Evolutionary conservation across 257 asterid genomes (phyloP), one percentile per base, ranked within the genome.

Genomic region (Primulina tabacum): DNA sequence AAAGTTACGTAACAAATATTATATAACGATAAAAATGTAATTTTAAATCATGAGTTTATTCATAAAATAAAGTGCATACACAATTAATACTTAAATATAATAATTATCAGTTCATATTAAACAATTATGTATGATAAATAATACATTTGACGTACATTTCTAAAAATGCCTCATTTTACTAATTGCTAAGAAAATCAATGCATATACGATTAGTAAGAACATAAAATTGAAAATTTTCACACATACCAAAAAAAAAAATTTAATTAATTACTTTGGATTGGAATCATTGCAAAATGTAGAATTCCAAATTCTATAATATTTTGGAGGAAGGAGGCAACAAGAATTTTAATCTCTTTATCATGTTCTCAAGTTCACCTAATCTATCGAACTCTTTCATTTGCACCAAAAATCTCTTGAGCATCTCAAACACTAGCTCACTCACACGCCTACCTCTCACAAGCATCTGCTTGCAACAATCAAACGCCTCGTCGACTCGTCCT

Each of bases 401-500:
- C 76, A 79, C 58, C 50, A 90, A 53, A 71, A 26, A 26, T 76
- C 93, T 84, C 89, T 84, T 86, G 75, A 92, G 56, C 89, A 81
- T 88, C 62, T 73, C 69, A 52, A 73, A 70, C 57, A 80, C 84
- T 37, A 68, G 76, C 66, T 82, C 88, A 47, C 96, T 87, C 84
- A 82, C 71, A 64, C 60, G 70, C 73, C 97, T 78, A 66, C 97
- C 95, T 71, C 95, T 87, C 71, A 84, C 92, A 74, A 90, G 17
- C 89, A 84, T 79, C 72, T 92, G 86, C 87, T 78, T 81, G 62
- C 82, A 85, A 76, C 97, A 90, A 50, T 60, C 75, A 60, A 85
- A 77, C 8, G 98, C 84, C 77, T 88, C 95, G 71, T 82, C 80
- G 4, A 86, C 90, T 80, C 90, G 83, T 72, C 92, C 95, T 64